Evolutionary conservation across 805 yeast species (phyloP).

Genomic region (Yamadazyma ubonensis): DNA sequence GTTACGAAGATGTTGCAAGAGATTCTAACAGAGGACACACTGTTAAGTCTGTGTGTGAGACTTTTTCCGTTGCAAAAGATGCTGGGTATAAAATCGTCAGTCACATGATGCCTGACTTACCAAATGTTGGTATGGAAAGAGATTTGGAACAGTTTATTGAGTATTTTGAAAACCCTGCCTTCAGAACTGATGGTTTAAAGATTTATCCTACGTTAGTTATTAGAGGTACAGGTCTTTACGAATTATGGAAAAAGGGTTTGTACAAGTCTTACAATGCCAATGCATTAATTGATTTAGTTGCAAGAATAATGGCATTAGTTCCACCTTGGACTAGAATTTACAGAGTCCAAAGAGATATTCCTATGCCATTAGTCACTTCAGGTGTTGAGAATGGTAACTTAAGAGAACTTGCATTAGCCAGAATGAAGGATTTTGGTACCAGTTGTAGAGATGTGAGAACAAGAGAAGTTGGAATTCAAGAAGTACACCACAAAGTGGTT

Average conservation of each 20-base stretch:
- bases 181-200: conserved; percentile 95
- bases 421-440: conserved; percentile 98
- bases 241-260: conserved; percentile 94
- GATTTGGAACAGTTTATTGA: conserved; percentile 94
- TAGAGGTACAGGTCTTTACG: conserved; percentile 95
- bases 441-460: conserved; percentile 95
- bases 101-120: conserved; percentile 99
- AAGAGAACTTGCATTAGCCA: conserved; percentile 90
- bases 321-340: conserved; percentile 99
- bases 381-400: conserved; percentile 98
- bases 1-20: conserved; percentile 97
- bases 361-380: conserved; percentile 96
- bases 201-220: conserved; percentile 95
- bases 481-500: conserved; percentile 92
- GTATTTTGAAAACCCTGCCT: conserved; percentile 94
- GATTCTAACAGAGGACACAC: conserved; percentile 99
- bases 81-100: conserved; percentile 97
- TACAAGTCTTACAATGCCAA: conserved; percentile 94
- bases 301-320: conserved; percentile 90
- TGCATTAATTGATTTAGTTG: conserved; percentile 90
- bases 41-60: conserved; percentile 92
- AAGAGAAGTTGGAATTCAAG: conserved; percentile 97
- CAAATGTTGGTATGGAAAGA: conserved; percentile 98
- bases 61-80: conserved; percentile 94
- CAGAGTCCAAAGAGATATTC: conserved; percentile 97